These are phyloP conservation scores for Exophiala sp. DNA, from an alignment of 2,329 filamentous ascomycete genomes.

Conservation along the genomic window DNA sequence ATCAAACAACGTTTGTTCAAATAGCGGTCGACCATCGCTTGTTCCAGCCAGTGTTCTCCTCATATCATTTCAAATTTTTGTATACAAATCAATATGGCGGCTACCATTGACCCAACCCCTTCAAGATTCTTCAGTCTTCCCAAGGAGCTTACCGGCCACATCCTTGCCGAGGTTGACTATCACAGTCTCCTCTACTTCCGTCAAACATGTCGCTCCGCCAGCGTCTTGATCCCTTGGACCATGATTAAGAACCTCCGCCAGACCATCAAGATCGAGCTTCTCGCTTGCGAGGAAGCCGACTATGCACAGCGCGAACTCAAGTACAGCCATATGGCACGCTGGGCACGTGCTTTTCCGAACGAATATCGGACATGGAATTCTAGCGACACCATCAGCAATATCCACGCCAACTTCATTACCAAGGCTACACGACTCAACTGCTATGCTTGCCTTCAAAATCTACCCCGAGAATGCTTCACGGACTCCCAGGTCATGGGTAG, in stretches of 20 bases:
- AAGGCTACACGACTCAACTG: slow-evolving; percentile 17
- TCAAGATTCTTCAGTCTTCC: slow-evolving; percentile 7
- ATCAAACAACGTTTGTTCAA: too few species aligned
- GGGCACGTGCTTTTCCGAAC: slow-evolving; percentile 8
- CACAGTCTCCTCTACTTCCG: slow-evolving; percentile 8
- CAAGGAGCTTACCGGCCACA: slow-evolving; percentile 1
- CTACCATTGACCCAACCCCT: slow-evolving; percentile 38
- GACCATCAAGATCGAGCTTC: neutral
- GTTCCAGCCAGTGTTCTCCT: slow-evolving; percentile 46
- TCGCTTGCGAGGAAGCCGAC: slow-evolving; percentile 7
- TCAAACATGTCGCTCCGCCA: neutral
- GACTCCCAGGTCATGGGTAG: slow-evolving; percentile 18
- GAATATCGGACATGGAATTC: slow-evolving; percentile 3
- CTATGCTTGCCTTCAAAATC: slow-evolving; percentile 26
- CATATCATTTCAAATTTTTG: slow-evolving; percentile 25
- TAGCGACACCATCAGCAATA: slow-evolving; percentile 10
- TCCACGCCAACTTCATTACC: slow-evolving; percentile 11
- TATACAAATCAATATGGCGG: slow-evolving; percentile 51
- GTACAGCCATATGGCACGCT: slow-evolving; percentile 2
- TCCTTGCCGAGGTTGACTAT: slow-evolving; percentile 7
- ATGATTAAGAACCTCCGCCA: neutral
- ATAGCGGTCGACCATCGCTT: slow-evolving; percentile 36
- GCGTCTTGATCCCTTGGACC: neutral
- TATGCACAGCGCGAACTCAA: neutral
- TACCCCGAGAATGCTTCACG: slow-evolving; percentile 19